Conservation (phyloP, 1,139 yeast genomes). For the Waltiozyma sp. region DNA sequence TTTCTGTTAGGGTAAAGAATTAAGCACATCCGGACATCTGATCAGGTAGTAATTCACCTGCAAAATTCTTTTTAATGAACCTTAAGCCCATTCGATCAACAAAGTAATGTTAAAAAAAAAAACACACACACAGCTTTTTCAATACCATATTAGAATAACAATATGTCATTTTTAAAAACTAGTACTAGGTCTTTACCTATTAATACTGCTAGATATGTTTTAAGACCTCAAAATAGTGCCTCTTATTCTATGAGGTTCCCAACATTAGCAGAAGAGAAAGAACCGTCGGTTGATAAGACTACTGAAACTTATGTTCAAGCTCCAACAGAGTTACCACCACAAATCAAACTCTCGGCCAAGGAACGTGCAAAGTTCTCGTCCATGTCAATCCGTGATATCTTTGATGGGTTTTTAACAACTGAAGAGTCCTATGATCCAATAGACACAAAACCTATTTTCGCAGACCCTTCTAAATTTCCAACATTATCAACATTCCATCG, state of each 20-base stretch:
- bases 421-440: slow-evolving; percentile 32
- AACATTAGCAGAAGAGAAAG: not conserved
- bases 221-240: not conserved
- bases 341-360: slow-evolving; percentile 8
- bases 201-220: not conserved
- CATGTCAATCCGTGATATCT: slow-evolving; percentile 15
- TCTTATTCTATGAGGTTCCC: not conserved
- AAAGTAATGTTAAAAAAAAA: too few species aligned
- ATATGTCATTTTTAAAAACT: not conserved
- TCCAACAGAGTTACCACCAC: not conserved
- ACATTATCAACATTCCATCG: slow-evolving; percentile 41
- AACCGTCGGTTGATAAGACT: not conserved
- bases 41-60: not conserved
- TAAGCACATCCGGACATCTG: too few species aligned
- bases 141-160: too few species aligned
- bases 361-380: slow-evolving; percentile 17
- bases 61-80: too few species aligned
- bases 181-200: not conserved
- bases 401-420: slow-evolving; percentile 18
- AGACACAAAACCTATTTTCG: slow-evolving; percentile 40
- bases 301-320: not conserved
- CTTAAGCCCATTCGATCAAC: too few species aligned
- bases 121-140: too few species aligned
- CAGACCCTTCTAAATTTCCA: slow-evolving; percentile 35
- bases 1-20: too few species aligned